Evolutionary conservation across 1,139 yeast genomes (phyloP).

Genomic region (Sugiyamaella paludigena): DNA sequence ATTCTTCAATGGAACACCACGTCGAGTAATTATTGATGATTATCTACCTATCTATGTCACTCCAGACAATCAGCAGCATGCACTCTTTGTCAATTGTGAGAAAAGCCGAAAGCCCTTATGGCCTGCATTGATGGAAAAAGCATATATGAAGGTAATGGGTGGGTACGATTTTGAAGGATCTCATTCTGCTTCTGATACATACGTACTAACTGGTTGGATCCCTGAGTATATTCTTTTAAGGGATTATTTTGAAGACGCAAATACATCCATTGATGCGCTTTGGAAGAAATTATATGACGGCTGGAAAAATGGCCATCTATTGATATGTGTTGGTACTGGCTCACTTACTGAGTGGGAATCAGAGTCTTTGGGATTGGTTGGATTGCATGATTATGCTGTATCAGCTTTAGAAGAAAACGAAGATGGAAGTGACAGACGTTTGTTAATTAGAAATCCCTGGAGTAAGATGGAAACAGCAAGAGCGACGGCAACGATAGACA

Average conservation of each 20-base stretch:
- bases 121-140: conserved; percentile 79
- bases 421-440: conserved; percentile 17
- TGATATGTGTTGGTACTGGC: conserved; percentile 73
- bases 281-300: conserved; percentile 39
- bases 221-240: conserved; percentile 57
- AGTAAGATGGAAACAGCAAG: conserved; percentile 17
- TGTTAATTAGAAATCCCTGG: conserved; percentile 60
- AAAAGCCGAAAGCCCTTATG: conserved; percentile 41
- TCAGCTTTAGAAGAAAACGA: conserved; percentile 37
- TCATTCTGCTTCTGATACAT: conserved; percentile 74
- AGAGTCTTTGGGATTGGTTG: conserved; percentile 43
- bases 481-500: not conserved
- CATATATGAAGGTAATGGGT: conserved; percentile 62
- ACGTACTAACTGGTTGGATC: conserved; percentile 64
- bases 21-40: conserved; percentile 54
- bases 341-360: conserved; percentile 43
- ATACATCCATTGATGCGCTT: conserved; percentile 32
- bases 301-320: conserved; percentile 40
- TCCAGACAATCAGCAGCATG: not conserved
- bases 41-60: conserved; percentile 38
- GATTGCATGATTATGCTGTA: conserved; percentile 71
- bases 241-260: conserved; percentile 25
- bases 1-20: conserved; percentile 57
- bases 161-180: conserved; percentile 73
- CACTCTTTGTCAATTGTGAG: conserved; percentile 14